Percentiles rank a stretch among this genome's conserved stretches.
Conservation (phyloP, 768 basidiomycete species). For the Candolleomyces aberdarensis region DNA sequence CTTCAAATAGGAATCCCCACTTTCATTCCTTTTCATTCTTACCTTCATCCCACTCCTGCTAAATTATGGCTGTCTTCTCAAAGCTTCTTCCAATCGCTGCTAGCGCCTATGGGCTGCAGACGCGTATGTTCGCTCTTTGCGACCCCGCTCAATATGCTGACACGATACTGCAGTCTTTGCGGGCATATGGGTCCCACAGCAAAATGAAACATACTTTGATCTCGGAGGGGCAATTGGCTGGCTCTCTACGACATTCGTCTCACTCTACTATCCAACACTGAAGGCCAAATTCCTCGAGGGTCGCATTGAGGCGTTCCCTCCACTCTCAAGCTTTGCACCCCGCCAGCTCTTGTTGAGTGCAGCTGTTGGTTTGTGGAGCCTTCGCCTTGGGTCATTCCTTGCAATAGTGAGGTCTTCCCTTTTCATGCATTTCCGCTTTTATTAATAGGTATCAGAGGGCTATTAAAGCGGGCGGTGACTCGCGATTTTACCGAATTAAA, state of each 20-base stretch:
- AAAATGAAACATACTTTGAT: conserved; percentile 67
- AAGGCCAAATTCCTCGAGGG: conserved; percentile 46
- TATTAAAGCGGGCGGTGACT: conserved; percentile 57
- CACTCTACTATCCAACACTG: conserved; percentile 60
- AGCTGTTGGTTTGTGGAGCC: conserved; percentile 57
- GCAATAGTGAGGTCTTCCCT: conserved; percentile 34
- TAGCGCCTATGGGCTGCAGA: conserved; percentile 51
- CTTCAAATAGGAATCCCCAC: background rate
- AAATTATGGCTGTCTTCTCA: conserved; percentile 47
- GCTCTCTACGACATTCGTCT: conserved; percentile 55
- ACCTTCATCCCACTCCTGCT: too few relatives aligned
- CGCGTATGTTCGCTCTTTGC: conserved; percentile 28
- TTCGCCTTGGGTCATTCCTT: conserved; percentile 61
- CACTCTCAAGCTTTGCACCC: conserved; percentile 48
- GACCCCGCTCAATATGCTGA: background rate
- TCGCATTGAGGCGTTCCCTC: conserved; percentile 33
- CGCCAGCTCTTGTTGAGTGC: conserved; percentile 59
- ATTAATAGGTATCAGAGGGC: conserved; percentile 22
- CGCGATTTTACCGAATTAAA: conserved; percentile 59
- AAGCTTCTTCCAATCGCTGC: conserved; percentile 46
- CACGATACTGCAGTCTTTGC: conserved; percentile 41
- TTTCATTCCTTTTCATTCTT: too few relatives aligned
- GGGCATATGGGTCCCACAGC: conserved; percentile 58
- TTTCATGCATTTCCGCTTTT: background rate
- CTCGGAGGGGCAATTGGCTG: conserved; percentile 65